These are phyloP conservation scores for Dipteronia dyeriana DNA, from an alignment of 345 rosid genomes.

Conservation along the genomic window DNA sequence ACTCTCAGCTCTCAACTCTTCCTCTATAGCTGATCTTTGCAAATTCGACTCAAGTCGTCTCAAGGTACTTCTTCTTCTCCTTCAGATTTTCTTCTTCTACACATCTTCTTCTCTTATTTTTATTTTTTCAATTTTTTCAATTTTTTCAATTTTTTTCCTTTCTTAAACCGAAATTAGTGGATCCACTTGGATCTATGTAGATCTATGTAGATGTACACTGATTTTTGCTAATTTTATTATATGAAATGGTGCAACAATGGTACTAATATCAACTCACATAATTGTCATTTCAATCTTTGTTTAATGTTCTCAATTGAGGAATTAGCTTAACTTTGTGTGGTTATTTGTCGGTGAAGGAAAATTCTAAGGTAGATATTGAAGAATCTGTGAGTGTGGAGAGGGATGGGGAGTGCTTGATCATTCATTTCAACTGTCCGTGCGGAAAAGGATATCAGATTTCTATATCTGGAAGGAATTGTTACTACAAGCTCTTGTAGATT, in stretches of 20 bases:
- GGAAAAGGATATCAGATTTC: constrained; percentile 47
- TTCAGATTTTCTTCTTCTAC: too few relatives aligned
- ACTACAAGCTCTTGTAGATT: constrained; percentile 52
- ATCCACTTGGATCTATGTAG: too few relatives aligned
- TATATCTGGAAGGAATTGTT: constrained; percentile 38
- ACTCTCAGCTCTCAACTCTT: too few relatives aligned
- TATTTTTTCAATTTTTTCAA: too few relatives aligned
- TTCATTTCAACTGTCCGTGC: constrained; percentile 49
- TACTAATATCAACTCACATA: background rate
- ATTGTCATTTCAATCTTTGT: background rate
- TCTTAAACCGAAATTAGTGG: too few relatives aligned
- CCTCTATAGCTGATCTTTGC: too few relatives aligned
- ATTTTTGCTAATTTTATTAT: too few relatives aligned
- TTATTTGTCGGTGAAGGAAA: constrained; percentile 18
- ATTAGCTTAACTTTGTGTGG: background rate
- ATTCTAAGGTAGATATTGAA: constrained; percentile 25
- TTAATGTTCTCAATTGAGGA: background rate
- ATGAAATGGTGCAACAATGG: constrained; percentile 11
- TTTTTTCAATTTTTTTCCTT: too few relatives aligned
- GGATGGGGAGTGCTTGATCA: constrained; percentile 35
- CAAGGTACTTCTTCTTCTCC: too few relatives aligned
- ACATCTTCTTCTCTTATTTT: too few relatives aligned
- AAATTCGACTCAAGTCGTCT: too few relatives aligned
- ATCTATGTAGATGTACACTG: too few relatives aligned
- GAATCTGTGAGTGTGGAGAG: constrained; percentile 53